Evolutionary conservation across 306 rosid species (phyloP).

Genomic region (Herpetospermum pedunculosum): DNA sequence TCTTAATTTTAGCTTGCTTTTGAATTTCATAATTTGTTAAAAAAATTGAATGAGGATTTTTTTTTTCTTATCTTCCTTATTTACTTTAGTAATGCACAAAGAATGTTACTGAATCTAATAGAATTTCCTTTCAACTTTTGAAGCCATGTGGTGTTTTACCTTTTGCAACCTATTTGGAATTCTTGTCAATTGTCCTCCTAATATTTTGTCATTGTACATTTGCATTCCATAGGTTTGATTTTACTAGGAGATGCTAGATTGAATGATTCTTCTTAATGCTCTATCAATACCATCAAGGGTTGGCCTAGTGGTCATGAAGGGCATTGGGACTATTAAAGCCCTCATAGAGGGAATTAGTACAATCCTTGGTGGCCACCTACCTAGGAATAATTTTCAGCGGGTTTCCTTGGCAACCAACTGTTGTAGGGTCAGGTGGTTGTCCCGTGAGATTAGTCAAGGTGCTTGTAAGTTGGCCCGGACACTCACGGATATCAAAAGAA

Average conservation of each 20-base stretch:
- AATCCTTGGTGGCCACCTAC: too few species aligned
- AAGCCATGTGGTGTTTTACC: neutral
- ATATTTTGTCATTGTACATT: neutral
- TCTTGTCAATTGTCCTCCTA: neutral
- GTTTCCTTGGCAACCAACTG: too few species aligned
- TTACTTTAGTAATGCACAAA: neutral
- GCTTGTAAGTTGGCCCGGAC: too few species aligned
- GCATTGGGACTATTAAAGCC: too few species aligned
- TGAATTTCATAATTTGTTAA: neutral
- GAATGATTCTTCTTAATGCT: neutral
- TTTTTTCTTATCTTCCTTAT: neutral
- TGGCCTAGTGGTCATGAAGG: too few species aligned
- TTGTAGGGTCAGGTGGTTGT: too few species aligned
- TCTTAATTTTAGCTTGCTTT: neutral
- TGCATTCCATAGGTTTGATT: neutral
- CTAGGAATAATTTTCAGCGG: too few species aligned
- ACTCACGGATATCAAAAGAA: too few species aligned
- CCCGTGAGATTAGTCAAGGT: too few species aligned
- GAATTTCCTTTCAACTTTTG: neutral
- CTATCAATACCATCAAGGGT: too few species aligned
- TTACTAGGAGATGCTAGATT: neutral
- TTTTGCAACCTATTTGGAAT: neutral
- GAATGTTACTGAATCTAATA: neutral
- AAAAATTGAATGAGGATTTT: neutral
- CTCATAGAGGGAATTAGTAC: too few species aligned